Base-by-base conservation (phyloP, 2,329 filamentous ascomycete genomes). In the Apiospora rasikravindrae region DNA sequence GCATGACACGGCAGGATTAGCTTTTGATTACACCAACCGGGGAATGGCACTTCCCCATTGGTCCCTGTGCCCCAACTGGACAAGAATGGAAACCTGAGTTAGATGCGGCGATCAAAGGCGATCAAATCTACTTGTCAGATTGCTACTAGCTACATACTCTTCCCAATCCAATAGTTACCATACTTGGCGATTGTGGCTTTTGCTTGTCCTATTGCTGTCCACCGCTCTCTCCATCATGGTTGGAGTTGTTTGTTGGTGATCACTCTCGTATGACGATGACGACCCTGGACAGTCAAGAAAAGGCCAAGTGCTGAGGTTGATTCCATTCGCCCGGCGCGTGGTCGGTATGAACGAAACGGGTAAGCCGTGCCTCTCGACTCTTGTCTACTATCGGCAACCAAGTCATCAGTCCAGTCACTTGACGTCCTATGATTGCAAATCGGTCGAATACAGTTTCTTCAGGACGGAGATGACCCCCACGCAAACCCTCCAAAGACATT, bases 251-350 rank as follows among this genome's bases (percentile, higher is more conserved):
- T 22, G 29, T 13, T 2, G 6, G 19, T 40, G 24, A 19, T 14
- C 13, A 2, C 33, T 64, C 33, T 40, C 33, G 57, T 64, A n/a
- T 40, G 57, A 40, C 19, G 1, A n/a, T 40, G 57, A 40, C 19
- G 22, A n/a, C 19, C 53, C 53, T 26, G 37, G 53, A 37, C 13
- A 61, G 53, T 13, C 33, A 40, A n/a, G 19, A 64, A 61, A 61
- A 37, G 53, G 53, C 53, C 53, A 61, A 61, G 53, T 61, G 29
- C 29, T 61, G 29, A 16, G 8, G 40, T 29, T 16, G 57, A 64
- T 64, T 40, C 57, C 57, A 64, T 64, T 64, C 57, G 57, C 57
- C 57, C 57, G 57, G 57, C 33, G 57, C 57, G 33, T 5, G n/a
- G 19, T 64, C 57, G 57, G 57, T 40, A 40, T 8, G 33, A n/a